Evolutionary conservation across 306 rosid species (phyloP), one percentile per base, ranked within the genome.

Genomic region (Canavalia ensiformis): DNA sequence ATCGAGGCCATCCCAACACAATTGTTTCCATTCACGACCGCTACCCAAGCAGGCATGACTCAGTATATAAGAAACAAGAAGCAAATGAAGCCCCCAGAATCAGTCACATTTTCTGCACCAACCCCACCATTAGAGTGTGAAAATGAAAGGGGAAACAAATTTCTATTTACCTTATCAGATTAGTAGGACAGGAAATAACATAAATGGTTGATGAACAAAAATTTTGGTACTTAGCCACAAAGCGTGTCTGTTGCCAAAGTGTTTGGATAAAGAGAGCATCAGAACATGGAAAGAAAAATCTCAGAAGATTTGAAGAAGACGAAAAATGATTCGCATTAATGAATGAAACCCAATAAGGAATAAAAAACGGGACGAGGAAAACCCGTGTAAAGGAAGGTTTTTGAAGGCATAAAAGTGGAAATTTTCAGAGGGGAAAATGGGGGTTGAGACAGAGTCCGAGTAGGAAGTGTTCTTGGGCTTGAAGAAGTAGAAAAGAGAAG

Each of bases 31-130:
- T n/a, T n/a, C n/a, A n/a, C n/a, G n/a, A n/a, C n/a, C n/a, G n/a
- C n/a, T n/a, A n/a, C n/a, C n/a, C n/a, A n/a, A n/a, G n/a, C n/a
- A n/a, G n/a, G n/a, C n/a, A n/a, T n/a, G n/a, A n/a, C n/a, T n/a
- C n/a, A n/a, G n/a, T n/a, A n/a, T n/a, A 76, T 76, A 75, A 83
- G 35, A 86, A 87, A 80, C 79, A 87, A 83, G 72, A 86, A 59
- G 7, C 83, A 52, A 68, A 78, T 60, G 8, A 84, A 74, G 87
- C 72, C 10, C 13, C n/a, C 5, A 0, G 12, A 66, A 51, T 51
- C 28, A 37, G 35, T 31, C 11, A 44, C 47, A 59, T 41, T 30
- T 42, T 69, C 35, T 45, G 13, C 31, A 8, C 34, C 47, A 7
- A 59, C 41, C 41, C 41, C 41, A 37, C 41, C 37, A 13, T 51